Base-by-base conservation (phyloP, 2,329 filamentous ascomycete genomes). In the Alternaria sp. region DNA sequence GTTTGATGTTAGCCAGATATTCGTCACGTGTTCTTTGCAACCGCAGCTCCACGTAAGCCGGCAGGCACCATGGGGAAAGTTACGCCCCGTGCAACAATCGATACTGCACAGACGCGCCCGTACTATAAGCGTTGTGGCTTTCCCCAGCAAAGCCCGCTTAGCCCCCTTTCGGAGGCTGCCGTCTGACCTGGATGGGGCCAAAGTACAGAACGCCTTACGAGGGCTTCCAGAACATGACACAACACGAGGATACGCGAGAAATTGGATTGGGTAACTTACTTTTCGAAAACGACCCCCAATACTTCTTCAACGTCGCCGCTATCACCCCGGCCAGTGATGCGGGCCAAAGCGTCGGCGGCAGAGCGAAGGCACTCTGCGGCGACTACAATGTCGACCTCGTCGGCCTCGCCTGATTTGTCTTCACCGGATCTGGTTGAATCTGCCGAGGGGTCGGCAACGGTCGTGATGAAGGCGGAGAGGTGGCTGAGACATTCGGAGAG, bases 221-320 rank as follows among this genome's bases (percentile, higher is more conserved):
- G 32, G 44, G 30, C 55, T 54, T 51, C 30, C 14, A 55, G 59
- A 58, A 41, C 39, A 26, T 57, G 36, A 36, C 30, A 54, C 38
- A 16, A 46, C 20, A 57, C 16, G 30, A 52, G 30, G 36, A 16
- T 36, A 28, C 24, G 36, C 20, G 42, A 48, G 22, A 43, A 62
- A 52, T 12, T 20, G 48, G 46, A 36, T 26, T 26, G 39, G 30
- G 20, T 54, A 39, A 87, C 87, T 84, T 81, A 96, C 92, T 96
- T 98, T 78, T 98, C 94, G 81, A 99, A 99, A 4, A 99, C 94
- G 22, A 99, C 94, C 0, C 95, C 95, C 44, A 99, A 81, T 7
- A 99, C 92, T 75, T 98, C 95, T 76, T 99, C 94, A 16, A 98
- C 93, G 78, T 98, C 94, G 3, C 93, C 92, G 41, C 86, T 87